These are phyloP conservation scores for Begonia peltatifolia DNA, from an alignment of 306 rosid genomes.

Conservation along the genomic window DNA sequence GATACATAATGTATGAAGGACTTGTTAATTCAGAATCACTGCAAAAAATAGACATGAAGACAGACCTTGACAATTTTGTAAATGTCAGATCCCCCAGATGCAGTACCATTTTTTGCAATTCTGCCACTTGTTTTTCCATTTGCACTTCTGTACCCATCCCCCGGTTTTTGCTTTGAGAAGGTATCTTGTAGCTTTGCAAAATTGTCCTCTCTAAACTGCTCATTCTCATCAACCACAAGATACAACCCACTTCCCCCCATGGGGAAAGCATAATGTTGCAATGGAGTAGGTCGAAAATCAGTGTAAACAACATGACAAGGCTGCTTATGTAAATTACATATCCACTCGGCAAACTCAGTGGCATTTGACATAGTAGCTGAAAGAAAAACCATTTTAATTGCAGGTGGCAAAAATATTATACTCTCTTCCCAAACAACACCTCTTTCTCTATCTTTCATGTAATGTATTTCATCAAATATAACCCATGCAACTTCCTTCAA, in stretches of 20 bases:
- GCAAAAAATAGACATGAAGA: conserved; percentile 1
- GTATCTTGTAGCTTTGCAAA: conserved; percentile 61
- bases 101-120: conserved; percentile 43
- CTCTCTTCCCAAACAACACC: conserved; percentile 99
- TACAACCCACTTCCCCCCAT: conserved; percentile 70
- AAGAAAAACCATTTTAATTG: conserved; percentile 85
- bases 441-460: conserved; percentile 92
- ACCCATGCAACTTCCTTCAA: conserved; percentile 95
- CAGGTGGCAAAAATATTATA: conserved; percentile 83
- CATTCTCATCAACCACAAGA: conserved; percentile 82
- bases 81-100: conserved; percentile 75
- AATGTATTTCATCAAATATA: conserved; percentile 88
- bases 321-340: conserved; percentile 76
- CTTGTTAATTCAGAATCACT: no score
- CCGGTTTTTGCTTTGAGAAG: conserved; percentile 42
- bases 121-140: conserved; percentile 49
- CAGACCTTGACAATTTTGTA: conserved; percentile 88
- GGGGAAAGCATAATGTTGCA: conserved; percentile 86
- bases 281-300: conserved; percentile 84
- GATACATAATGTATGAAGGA: no score
- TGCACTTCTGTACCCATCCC: conserved; percentile 33
- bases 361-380: conserved; percentile 98
- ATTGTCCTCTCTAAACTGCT: conserved; percentile 74
- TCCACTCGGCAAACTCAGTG: conserved; percentile 93
- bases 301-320: conserved; percentile 97